These are phyloP conservation scores for Talaromyces marneffei DNA, from an alignment of 2,329 filamentous ascomycete genomes.

Conservation along the genomic window DNA sequence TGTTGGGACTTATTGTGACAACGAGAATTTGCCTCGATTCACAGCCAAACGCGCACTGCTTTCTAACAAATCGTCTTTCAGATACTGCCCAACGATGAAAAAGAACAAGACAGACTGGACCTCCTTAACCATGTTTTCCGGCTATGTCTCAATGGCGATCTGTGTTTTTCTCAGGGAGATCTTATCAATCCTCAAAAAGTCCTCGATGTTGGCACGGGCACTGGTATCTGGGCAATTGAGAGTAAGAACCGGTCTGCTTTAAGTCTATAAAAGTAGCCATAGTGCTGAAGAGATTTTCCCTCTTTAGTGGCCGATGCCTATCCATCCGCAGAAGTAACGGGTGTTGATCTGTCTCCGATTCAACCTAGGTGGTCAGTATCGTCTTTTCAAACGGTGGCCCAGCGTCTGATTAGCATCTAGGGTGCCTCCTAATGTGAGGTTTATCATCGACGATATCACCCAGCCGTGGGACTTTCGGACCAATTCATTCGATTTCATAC, in stretches of 20 bases:
- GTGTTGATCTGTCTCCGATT: slow-evolving; percentile 46
- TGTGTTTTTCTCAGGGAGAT: slow-evolving; percentile 22
- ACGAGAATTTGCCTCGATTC: background rate
- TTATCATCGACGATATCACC: slow-evolving; percentile 27
- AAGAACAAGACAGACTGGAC: slow-evolving; percentile 17
- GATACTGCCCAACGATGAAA: slow-evolving; percentile 20
- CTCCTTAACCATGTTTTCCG: slow-evolving; percentile 37
- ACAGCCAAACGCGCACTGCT: background rate
- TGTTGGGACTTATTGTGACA: background rate
- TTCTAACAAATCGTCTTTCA: slow-evolving; percentile 3
- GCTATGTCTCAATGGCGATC: slow-evolving; percentile 42
- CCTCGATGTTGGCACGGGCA: slow-evolving; percentile 15
- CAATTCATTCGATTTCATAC: slow-evolving; percentile 28
- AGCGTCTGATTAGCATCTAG: slow-evolving; percentile 10
- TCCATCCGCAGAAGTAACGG: slow-evolving; percentile 39
- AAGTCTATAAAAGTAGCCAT: background rate
- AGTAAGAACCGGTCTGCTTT: background rate
- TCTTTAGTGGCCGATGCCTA: slow-evolving; percentile 26
- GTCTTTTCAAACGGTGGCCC: background rate
- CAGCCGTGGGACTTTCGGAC: slow-evolving; percentile 21
- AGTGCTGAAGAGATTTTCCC: background rate
- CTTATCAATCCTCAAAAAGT: slow-evolving; percentile 12
- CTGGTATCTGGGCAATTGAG: slow-evolving; percentile 15
- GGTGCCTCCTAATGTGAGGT: slow-evolving; percentile 27
- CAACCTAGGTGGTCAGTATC: slow-evolving; percentile 36